Conservation (phyloP, 257 asterid species). For the Solanum stenotomum region DNA sequence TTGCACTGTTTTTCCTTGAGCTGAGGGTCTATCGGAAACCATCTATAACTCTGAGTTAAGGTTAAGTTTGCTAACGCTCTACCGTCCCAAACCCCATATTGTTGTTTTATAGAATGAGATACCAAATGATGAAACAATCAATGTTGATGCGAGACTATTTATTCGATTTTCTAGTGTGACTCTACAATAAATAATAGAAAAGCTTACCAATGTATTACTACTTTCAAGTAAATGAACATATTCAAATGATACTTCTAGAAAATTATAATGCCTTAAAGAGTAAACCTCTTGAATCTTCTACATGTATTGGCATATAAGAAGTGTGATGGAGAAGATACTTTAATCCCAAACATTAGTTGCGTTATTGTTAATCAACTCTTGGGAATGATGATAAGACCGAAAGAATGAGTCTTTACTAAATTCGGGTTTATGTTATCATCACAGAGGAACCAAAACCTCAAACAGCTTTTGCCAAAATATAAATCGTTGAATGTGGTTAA, state of each 20-base stretch:
- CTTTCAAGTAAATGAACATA: not conserved
- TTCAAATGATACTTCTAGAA: not conserved
- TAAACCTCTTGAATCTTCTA: too few relatives aligned
- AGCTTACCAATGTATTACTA: not conserved
- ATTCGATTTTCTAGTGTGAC: not conserved
- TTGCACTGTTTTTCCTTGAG: not conserved
- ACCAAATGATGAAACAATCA: not conserved
- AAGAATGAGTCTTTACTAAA: too few relatives aligned
- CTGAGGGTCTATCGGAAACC: not conserved
- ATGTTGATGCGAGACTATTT: not conserved
- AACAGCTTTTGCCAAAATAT: not conserved
- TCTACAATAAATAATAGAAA: not conserved
- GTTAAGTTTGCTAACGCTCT: not conserved
- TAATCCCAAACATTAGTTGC: too few relatives aligned
- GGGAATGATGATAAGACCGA: too few relatives aligned
- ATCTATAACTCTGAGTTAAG: not conserved
- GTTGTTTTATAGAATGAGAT: not conserved
- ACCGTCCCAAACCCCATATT: not conserved
- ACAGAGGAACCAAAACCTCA: not conserved
- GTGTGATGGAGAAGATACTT: too few relatives aligned
- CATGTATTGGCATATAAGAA: too few relatives aligned
- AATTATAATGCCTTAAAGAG: too few relatives aligned
- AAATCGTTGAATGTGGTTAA: not conserved
- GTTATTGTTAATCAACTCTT: too few relatives aligned
- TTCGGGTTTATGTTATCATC: too few relatives aligned